Conservation (phyloP, 1,284 basidiomycete species). For the Cryptococcus sp. region DNA sequence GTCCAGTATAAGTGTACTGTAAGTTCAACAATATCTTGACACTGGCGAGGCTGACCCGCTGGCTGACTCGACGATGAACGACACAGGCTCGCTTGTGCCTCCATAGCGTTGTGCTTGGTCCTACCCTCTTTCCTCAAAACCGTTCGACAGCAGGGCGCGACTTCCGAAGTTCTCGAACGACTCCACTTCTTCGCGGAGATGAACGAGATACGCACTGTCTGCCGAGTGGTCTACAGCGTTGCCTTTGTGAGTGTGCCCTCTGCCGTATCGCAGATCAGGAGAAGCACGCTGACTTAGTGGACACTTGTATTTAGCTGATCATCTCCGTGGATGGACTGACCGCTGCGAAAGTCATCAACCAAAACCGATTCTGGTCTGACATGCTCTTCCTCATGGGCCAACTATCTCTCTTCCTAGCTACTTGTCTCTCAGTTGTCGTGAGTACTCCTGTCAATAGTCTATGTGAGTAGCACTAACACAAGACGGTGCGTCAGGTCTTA, state of each 20-base stretch:
- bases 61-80: no score
- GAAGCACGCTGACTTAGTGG: neutral
- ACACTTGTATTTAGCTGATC: constrained; percentile 18
- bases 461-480: neutral
- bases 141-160: constrained; percentile 31
- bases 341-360: constrained; percentile 24
- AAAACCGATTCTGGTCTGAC: constrained; percentile 29
- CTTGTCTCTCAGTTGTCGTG: constrained; percentile 33
- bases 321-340: constrained; percentile 33
- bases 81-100: constrained; percentile 27
- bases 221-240: constrained; percentile 31
- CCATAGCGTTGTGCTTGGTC: constrained; percentile 25
- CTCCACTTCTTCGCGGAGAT: constrained; percentile 37
- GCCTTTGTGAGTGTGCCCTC: constrained; percentile 22
- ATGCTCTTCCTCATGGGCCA: constrained; percentile 22
- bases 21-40: constrained; percentile 6
- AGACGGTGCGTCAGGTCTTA: constrained; percentile 21
- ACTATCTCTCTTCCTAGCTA: constrained; percentile 30
- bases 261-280: neutral
- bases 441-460: constrained; percentile 7
- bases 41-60: no score
- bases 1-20: constrained; percentile 24
- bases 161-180: constrained; percentile 36
- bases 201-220: constrained; percentile 33
- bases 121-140: constrained; percentile 27